phyloP scores from a whole-genome alignment of 192 early-diverging fungal species.

The Rhizophagus sp. region DNA sequence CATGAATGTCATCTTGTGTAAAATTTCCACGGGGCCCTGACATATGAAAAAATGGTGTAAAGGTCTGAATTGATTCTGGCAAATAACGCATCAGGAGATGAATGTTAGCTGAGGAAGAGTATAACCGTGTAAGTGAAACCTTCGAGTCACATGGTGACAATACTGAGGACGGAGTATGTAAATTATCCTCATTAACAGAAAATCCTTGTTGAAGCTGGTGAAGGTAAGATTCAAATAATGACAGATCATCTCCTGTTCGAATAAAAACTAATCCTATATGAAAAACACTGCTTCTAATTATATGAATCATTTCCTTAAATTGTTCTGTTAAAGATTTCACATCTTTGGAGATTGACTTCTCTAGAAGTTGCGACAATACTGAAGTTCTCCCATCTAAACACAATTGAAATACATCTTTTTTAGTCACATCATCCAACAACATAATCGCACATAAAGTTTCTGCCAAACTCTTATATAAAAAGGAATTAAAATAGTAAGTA shows the following conservation, averaged over 20 bases:
- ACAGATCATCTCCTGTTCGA: slow-evolving; percentile 17
- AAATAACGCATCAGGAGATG: slow-evolving; percentile 59
- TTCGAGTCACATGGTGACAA: slow-evolving; percentile 22
- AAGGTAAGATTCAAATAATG: slow-evolving; percentile 40
- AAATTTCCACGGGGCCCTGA: slow-evolving; percentile 36
- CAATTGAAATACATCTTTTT: slow-evolving; percentile 52
- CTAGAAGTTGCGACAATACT: slow-evolving; percentile 45
- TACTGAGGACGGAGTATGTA: background rate
- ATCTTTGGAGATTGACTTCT: slow-evolving; percentile 4
- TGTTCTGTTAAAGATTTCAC: slow-evolving; percentile 36
- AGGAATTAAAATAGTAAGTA: slow-evolving; percentile 4
- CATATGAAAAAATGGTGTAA: slow-evolving; percentile 48
- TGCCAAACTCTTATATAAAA: slow-evolving; percentile 49
- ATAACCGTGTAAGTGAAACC: slow-evolving; percentile 43
- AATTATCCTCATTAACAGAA: slow-evolving; percentile 19
- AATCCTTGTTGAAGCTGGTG: slow-evolving; percentile 43
- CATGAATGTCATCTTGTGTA: slow-evolving; percentile 35
- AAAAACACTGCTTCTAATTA: slow-evolving; percentile 43
- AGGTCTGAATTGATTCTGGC: slow-evolving; percentile 54
- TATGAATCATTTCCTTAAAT: slow-evolving; percentile 43
- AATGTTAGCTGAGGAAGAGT: slow-evolving; percentile 56
- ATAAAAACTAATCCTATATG: slow-evolving; percentile 41
- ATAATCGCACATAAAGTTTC: slow-evolving; percentile 68
- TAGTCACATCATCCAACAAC: slow-evolving; percentile 61
- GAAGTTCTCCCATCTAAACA: slow-evolving; percentile 56